Evolutionary conservation across 208 protist species (phyloP).

Genomic region (Wallacemonas collosoma): DNA sequence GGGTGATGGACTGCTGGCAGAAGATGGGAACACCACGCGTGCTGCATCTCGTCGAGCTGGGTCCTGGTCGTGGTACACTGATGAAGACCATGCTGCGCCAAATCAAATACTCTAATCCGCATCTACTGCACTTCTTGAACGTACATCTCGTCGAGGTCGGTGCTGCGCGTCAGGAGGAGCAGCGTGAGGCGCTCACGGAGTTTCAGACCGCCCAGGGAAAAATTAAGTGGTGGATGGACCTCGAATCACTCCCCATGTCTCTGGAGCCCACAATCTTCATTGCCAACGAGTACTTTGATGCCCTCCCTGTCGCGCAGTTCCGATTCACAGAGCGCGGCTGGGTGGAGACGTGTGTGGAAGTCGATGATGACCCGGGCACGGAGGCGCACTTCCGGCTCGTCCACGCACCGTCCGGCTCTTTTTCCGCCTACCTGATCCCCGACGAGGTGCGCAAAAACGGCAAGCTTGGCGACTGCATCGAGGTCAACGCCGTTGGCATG

Average conservation of each 20-base stretch:
- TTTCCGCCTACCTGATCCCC: constrained; percentile 88
- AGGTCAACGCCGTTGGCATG: constrained; percentile 88
- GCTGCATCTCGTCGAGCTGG: constrained; percentile 90
- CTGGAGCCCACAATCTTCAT: constrained; percentile 89
- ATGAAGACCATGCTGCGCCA: constrained; percentile 90
- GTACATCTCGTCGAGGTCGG: constrained; percentile 90
- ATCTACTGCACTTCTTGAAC: constrained; percentile 88
- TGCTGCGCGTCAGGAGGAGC: constrained; percentile 79
- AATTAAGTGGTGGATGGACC: constrained; percentile 89
- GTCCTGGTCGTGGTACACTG: constrained; percentile 81
- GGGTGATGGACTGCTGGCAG: constrained; percentile 91
- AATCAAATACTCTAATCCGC: constrained; percentile 84
- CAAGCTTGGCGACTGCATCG: constrained; percentile 76
- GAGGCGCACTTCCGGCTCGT: constrained; percentile 90
- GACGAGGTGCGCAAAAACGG: constrained; percentile 74
- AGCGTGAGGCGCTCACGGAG: constrained; percentile 76
- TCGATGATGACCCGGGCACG: constrained; percentile 80
- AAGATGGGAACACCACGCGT: constrained; percentile 91
- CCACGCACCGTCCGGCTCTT: constrained; percentile 83
- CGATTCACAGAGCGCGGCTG: constrained; percentile 92
- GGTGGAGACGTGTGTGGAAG: constrained; percentile 92
- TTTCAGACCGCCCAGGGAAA: constrained; percentile 86
- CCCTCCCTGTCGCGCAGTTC: constrained; percentile 92
- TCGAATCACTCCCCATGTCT: constrained; percentile 82
- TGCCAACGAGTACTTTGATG: constrained; percentile 93